Conservation (phyloP, 148 eudicot genomes). For the Vaccinium corymbosum region DNA sequence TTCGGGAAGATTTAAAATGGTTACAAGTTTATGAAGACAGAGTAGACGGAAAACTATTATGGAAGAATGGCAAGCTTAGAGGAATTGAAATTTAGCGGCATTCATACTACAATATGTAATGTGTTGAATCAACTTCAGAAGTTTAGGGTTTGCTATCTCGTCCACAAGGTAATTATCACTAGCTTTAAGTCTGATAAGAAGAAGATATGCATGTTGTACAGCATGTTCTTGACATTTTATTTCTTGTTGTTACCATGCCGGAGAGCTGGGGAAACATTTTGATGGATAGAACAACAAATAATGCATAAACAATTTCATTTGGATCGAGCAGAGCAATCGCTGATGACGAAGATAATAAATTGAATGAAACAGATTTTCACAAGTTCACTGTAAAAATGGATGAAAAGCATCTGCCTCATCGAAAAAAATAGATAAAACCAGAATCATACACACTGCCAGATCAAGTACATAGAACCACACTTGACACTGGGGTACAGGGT, state of each 20-base stretch:
- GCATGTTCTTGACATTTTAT: neutral
- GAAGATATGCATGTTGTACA: neutral
- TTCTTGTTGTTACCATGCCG: neutral
- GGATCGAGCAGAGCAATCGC: neutral
- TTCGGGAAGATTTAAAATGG: neutral
- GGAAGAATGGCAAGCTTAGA: neutral
- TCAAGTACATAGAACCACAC: neutral
- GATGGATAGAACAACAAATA: neutral
- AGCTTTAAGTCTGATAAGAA: neutral
- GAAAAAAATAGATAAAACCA: neutral
- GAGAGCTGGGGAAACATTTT: neutral
- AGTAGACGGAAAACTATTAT: neutral
- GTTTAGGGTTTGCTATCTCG: neutral
- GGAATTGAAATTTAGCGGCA: neutral
- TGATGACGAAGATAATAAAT: neutral
- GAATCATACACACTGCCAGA: neutral
- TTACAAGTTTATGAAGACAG: neutral
- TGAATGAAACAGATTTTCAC: conserved; percentile 7
- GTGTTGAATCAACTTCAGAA: neutral
- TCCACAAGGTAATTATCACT: neutral
- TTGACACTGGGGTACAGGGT: neutral
- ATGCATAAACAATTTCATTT: neutral
- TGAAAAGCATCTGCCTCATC: neutral
- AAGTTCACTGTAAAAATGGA: neutral
- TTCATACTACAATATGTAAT: neutral